A percentile compares a stretch with the other conserved stretches of the same genome.
Conservation (phyloP, 495 filamentous ascomycete species). For the Sporormia fimetaria region DNA sequence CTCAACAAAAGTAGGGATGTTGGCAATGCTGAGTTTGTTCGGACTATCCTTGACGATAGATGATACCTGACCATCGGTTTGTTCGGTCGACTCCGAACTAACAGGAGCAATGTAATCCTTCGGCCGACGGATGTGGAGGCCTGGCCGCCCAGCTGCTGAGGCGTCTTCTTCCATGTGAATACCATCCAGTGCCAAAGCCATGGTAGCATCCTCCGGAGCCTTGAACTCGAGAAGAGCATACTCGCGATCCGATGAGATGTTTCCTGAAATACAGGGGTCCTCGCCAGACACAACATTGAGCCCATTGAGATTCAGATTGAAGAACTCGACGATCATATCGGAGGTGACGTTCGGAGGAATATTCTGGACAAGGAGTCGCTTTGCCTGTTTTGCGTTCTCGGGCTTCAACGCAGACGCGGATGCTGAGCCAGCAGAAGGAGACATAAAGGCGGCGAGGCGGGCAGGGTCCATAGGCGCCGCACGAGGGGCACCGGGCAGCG, state of each 20-base stretch:
- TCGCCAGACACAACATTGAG: slow-evolving; percentile 75
- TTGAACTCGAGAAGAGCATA: slow-evolving; percentile 92
- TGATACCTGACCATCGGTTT: slow-evolving; percentile 66
- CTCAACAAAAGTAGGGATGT: slow-evolving; percentile 73
- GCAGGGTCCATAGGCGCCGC: slow-evolving; percentile 95
- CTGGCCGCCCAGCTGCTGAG: slow-evolving; percentile 38
- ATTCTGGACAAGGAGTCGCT: slow-evolving; percentile 79
- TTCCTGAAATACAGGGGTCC: slow-evolving; percentile 79
- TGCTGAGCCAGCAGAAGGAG: slow-evolving; percentile 63
- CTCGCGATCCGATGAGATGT: slow-evolving; percentile 61
- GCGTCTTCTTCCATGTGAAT: slow-evolving; percentile 72
- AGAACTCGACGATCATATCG: slow-evolving; percentile 66
- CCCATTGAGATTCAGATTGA: slow-evolving; percentile 91
- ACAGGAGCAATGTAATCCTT: slow-evolving; percentile 97
- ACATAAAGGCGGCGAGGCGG: slow-evolving; percentile 91
- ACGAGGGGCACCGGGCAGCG: slow-evolving; percentile 85
- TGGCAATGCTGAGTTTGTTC: slow-evolving; percentile 87
- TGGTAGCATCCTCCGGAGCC: slow-evolving; percentile 72
- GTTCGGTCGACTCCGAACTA: slow-evolving; percentile 59
- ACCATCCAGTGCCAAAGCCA: slow-evolving; percentile 82
- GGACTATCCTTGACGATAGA: slow-evolving; percentile 78
- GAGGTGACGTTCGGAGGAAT: slow-evolving; percentile 57
- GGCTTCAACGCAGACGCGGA: slow-evolving; percentile 76
- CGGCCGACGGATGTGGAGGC: slow-evolving; percentile 74
- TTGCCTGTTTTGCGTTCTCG: slow-evolving; percentile 82